A percentile compares a stretch with the other conserved stretches of the same genome.
Conservation (phyloP, 179 eudicot genomes). For the Spergularia azorica region DNA sequence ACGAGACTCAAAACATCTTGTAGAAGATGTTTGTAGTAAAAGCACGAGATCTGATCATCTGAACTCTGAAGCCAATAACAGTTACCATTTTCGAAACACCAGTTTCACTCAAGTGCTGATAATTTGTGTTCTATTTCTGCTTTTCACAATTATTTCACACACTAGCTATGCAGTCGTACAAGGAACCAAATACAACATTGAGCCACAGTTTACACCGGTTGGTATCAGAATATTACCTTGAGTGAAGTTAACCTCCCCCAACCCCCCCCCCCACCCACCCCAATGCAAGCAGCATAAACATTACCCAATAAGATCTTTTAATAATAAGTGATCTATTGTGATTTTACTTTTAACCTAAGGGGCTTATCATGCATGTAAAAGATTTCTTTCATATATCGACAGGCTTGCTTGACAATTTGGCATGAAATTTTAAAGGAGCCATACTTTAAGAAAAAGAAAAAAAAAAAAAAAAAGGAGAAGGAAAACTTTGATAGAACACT, state of each 20-base stretch:
- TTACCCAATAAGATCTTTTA: background rate
- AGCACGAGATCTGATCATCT: no score
- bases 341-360: constrained; percentile 4
- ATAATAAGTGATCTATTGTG: background rate
- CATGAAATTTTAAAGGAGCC: constrained; percentile 12
- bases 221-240: background rate
- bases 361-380: constrained; percentile 15
- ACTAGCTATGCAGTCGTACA: no score
- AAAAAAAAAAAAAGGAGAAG: no score
- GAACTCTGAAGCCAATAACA: no score
- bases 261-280: background rate
- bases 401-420: constrained; percentile 34
- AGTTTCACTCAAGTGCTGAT: no score
- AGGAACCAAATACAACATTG: background rate
- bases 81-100: no score
- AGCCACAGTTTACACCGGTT: background rate
- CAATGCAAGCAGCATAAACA: background rate
- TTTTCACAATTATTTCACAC: no score
- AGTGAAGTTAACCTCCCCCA: no score
- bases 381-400: background rate
- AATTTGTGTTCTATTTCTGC: no score
- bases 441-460: no score
- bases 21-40: no score
- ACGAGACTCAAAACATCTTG: background rate
- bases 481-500: constrained; percentile 13